These are phyloP conservation scores for Saussurea involucrata DNA, from an alignment of 129 eudicot species.

Conservation along the genomic window DNA sequence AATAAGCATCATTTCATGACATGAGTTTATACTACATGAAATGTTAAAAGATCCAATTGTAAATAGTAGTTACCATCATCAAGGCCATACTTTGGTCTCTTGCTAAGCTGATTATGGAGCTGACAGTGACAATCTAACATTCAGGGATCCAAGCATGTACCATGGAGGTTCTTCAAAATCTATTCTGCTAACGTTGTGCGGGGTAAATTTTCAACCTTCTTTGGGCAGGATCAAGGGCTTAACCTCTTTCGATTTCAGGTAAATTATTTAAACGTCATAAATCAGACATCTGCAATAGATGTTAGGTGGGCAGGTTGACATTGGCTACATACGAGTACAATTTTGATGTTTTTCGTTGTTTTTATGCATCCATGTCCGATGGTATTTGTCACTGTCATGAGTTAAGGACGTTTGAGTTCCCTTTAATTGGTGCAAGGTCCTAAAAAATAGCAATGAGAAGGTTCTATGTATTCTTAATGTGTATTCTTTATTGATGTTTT, in stretches of 20 bases:
- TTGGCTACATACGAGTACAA: not conserved
- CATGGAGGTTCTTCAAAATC: conserved; percentile 5
- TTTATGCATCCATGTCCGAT: not conserved
- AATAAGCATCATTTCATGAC: conserved; percentile 33
- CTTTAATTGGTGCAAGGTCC: conserved; percentile 16
- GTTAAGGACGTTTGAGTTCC: not conserved
- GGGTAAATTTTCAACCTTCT: conserved; percentile 12
- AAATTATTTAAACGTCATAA: not conserved
- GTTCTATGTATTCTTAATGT: conserved; percentile 2
- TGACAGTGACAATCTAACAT: conserved; percentile 17
- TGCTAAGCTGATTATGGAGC: conserved; percentile 11
- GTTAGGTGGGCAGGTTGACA: conserved; percentile 9
- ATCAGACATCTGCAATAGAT: conserved; percentile 11
- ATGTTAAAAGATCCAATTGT: not conserved
- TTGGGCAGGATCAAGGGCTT: conserved; percentile 21
- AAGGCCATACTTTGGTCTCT: conserved; percentile 28
- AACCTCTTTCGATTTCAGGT: conserved; percentile 35
- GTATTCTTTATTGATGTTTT: conserved; percentile 1
- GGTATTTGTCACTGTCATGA: conserved; percentile 3
- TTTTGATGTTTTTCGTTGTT: not conserved
- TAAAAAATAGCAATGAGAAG: conserved; percentile 11
- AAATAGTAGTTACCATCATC: conserved; percentile 6
- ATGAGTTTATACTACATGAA: conserved; percentile 15
- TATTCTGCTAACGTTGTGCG: conserved; percentile 20
- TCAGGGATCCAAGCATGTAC: conserved; percentile 28